A percentile compares a stretch with the other conserved stretches of the same genome.
Conservation (phyloP, 2,329 filamentous ascomycete genomes). For the Ascochyta rabiei region DNA sequence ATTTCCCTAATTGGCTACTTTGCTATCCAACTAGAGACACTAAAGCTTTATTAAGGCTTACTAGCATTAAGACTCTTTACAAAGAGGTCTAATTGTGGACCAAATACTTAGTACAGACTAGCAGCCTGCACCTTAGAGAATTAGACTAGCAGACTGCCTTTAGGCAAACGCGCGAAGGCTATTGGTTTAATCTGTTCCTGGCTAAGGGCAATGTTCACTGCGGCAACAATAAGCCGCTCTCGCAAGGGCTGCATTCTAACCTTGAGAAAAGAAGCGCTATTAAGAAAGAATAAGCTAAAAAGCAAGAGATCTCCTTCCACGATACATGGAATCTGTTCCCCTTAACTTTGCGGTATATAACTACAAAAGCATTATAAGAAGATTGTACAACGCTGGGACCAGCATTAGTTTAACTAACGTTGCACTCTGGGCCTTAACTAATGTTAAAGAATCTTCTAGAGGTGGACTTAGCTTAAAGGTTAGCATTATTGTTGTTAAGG, state of each 20-base stretch:
- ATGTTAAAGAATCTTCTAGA: constrained; percentile 3
- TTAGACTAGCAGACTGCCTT: background rate
- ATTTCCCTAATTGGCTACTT: too few species aligned
- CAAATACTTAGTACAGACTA: too few species aligned
- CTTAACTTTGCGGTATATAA: constrained; percentile 14
- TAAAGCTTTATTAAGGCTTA: too few species aligned
- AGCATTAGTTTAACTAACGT: constrained; percentile 6
- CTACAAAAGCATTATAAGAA: constrained; percentile 15
- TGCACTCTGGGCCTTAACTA: constrained; percentile 3
- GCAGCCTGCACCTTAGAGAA: background rate
- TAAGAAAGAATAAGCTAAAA: constrained; percentile 12
- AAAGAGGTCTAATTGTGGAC: too few species aligned
- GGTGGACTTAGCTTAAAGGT: background rate
- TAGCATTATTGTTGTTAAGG: background rate
- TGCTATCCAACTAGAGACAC: too few species aligned
- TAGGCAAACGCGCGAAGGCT: background rate
- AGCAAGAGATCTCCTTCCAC: constrained; percentile 14
- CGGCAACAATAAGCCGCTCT: background rate
- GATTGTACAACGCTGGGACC: constrained; percentile 7
- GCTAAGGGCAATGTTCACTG: background rate
- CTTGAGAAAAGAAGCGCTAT: constrained; percentile 9
- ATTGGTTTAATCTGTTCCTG: background rate
- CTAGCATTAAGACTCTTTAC: too few species aligned
- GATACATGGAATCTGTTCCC: constrained; percentile 14
- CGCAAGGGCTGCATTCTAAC: background rate